Percentiles rank a stretch among this genome's conserved stretches.
These are phyloP conservation scores for Alternaria rosae DNA, from an alignment of 2,329 filamentous ascomycete species.

Conservation along the genomic window DNA sequence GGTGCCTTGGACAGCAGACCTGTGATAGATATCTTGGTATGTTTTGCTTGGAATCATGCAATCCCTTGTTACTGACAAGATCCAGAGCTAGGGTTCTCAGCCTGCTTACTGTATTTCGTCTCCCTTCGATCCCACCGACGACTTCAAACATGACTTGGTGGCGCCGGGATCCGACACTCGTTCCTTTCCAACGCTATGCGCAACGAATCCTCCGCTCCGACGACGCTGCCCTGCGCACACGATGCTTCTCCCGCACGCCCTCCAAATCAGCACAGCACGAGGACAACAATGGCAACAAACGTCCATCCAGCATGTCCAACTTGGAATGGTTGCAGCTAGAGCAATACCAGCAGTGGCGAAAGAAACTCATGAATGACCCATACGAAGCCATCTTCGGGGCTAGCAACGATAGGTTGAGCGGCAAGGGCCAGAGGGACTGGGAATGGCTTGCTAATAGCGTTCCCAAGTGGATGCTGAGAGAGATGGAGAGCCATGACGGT, in stretches of 20 bases:
- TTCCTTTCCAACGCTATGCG: conserved; percentile 33
- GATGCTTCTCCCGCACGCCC: conserved; percentile 40
- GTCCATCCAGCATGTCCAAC: conserved; percentile 35
- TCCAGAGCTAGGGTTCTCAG: not conserved
- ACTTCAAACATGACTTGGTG: conserved; percentile 36
- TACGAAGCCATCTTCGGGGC: conserved; percentile 55
- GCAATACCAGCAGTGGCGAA: conserved; percentile 39
- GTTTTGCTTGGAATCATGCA: not conserved
- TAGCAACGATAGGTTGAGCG: conserved; percentile 44
- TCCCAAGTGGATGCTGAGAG: conserved; percentile 43
- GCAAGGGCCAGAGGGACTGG: conserved; percentile 41
- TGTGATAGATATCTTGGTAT: conserved; percentile 7
- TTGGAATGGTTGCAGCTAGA: conserved; percentile 42
- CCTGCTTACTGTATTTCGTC: not conserved
- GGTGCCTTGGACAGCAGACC: conserved; percentile 9
- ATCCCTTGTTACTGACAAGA: not conserved
- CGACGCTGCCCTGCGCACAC: conserved; percentile 32
- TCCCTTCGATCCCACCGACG: not conserved
- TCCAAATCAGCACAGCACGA: conserved; percentile 29
- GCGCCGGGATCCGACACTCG: conserved; percentile 38
- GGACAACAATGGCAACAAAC: conserved; percentile 23
- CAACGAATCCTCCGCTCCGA: conserved; percentile 33
- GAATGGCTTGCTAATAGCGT: conserved; percentile 40
- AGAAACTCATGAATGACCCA: conserved; percentile 49
- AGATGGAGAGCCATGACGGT: conserved; percentile 26